phyloP scores from a whole-genome alignment of 495 filamentous ascomycete species.

The Penicillium salamii region DNA sequence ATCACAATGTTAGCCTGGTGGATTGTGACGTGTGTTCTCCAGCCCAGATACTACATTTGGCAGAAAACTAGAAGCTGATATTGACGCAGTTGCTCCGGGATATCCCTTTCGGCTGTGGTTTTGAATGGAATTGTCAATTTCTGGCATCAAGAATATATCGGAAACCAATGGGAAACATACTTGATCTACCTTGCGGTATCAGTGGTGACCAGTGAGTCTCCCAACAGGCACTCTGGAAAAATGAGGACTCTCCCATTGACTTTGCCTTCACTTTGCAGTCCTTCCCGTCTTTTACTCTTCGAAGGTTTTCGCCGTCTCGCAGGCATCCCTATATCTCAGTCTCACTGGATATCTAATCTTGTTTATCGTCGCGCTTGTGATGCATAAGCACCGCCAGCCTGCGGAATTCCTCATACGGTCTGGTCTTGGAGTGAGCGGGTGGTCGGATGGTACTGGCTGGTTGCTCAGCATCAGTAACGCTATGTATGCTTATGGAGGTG shows the following conservation, averaged over 20 bases:
- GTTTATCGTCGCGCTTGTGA: conserved; percentile 22
- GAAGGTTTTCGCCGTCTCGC: background rate
- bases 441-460: conserved; percentile 35
- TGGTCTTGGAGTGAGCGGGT: conserved; percentile 25
- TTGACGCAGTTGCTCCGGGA: conserved; percentile 7
- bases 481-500: conserved; percentile 27
- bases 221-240: too few relatives aligned
- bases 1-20: conserved; percentile 37
- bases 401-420: conserved; percentile 14
- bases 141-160: background rate
- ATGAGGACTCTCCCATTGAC: background rate
- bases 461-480: conserved; percentile 33
- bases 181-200: background rate
- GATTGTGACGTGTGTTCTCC: conserved; percentile 20
- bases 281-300: background rate
- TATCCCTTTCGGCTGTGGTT: background rate
- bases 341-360: background rate
- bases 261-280: background rate
- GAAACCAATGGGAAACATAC: background rate
- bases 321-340: background rate
- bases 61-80: too few relatives aligned
- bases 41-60: too few relatives aligned
- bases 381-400: conserved; percentile 15
- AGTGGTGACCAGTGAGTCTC: background rate
- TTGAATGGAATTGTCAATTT: background rate